Evolutionary conservation across 2,329 filamentous ascomycete species (phyloP).

Genomic region (Escovopsis sp.): DNA sequence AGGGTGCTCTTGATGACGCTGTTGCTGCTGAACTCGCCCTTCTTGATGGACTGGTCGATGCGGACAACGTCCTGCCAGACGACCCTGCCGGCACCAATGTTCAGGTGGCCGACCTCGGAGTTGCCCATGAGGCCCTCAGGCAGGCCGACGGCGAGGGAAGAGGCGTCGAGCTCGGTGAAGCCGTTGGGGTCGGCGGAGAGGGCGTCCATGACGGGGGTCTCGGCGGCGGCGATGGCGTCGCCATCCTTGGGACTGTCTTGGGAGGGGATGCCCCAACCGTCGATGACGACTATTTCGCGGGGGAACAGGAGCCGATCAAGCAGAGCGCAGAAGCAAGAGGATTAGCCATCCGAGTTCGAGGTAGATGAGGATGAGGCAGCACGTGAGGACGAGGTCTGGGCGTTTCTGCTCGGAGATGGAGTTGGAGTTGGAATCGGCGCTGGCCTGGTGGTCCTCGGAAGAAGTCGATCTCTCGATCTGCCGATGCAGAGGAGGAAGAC

Average conservation of each 20-base stretch:
- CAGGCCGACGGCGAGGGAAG: slow-evolving; percentile 85
- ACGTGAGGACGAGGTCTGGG: slow-evolving; percentile 27
- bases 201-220: slow-evolving; percentile 89
- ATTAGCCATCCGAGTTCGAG: slow-evolving; percentile 45
- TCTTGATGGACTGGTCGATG: slow-evolving; percentile 87
- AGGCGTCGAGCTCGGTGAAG: slow-evolving; percentile 87
- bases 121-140: slow-evolving; percentile 98
- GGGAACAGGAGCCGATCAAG: slow-evolving; percentile 5
- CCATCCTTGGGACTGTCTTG: slow-evolving; percentile 70
- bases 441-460: no score
- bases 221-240: slow-evolving; percentile 86
- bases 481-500: neutral
- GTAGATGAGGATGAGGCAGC: slow-evolving; percentile 38
- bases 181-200: slow-evolving; percentile 72
- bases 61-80: slow-evolving; percentile 98
- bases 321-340: slow-evolving; percentile 33
- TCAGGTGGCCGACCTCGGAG: slow-evolving; percentile 95
- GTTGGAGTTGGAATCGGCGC: no score
- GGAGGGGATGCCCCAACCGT: slow-evolving; percentile 88
- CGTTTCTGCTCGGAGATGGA: slow-evolving; percentile 2
- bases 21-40: slow-evolving; percentile 60
- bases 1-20: slow-evolving; percentile 65
- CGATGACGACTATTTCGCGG: slow-evolving; percentile 66
- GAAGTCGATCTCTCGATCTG: no score
- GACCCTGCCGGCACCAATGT: slow-evolving; percentile 92